phyloP scores from a whole-genome alignment of 2,329 filamentous ascomycete genomes.

The Venturia asperata region DNA sequence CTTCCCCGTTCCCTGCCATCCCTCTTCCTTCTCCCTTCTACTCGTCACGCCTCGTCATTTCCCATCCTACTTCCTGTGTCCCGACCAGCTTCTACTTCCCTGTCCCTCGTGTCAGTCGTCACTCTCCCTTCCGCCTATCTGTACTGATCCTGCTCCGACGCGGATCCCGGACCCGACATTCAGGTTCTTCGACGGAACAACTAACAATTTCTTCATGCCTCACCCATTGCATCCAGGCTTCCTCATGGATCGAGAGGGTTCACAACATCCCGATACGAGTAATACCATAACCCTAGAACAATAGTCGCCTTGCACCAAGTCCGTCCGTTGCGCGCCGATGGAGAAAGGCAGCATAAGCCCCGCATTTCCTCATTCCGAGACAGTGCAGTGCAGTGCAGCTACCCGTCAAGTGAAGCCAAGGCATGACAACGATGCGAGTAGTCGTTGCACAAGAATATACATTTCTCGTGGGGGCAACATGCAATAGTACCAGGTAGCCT shows the following conservation, averaged over 20 bases:
- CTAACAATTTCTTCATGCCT: not conserved
- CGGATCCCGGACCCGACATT: not conserved
- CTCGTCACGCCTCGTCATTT: not conserved
- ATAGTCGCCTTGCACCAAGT: not conserved
- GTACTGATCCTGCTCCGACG: not conserved
- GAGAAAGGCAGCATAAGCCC: not conserved
- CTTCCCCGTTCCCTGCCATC: not conserved
- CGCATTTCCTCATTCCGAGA: not conserved
- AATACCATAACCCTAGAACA: not conserved
- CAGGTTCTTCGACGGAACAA: not conserved
- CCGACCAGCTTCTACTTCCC: not conserved
- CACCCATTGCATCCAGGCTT: not conserved
- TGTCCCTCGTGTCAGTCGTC: conserved; percentile 1
- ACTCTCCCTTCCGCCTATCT: not conserved
- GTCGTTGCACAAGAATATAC: not conserved
- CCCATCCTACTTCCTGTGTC: not conserved
- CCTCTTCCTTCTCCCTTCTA: not conserved
- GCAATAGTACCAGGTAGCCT: not conserved
- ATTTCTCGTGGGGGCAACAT: not conserved
- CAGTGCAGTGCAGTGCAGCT: not conserved
- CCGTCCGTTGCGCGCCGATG: conserved; percentile 4
- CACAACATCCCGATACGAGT: not conserved
- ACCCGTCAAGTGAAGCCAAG: not conserved
- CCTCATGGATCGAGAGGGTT: not conserved
- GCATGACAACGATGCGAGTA: not conserved